Conservation (phyloP, 2,329 filamentous ascomycete species). For the Aspergillus felis region DNA sequence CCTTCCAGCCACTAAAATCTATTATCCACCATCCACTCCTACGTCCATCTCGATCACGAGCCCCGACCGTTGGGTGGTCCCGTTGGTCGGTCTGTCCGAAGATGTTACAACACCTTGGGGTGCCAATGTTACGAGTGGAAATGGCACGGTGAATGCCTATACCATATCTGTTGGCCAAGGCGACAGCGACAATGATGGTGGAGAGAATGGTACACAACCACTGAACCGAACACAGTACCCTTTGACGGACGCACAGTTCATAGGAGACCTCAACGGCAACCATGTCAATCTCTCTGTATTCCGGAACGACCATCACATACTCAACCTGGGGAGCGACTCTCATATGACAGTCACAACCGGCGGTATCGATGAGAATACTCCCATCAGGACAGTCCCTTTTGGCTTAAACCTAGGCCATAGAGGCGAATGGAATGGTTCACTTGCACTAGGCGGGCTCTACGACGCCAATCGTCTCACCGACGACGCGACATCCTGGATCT, state of each 20-base stretch:
- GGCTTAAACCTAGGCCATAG: constrained; percentile 3
- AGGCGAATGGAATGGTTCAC: constrained; percentile 1
- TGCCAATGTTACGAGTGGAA: not conserved
- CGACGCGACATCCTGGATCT: constrained; percentile 3
- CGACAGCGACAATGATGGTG: not conserved
- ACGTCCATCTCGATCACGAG: not conserved
- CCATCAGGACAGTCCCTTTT: not conserved
- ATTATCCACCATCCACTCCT: not conserved
- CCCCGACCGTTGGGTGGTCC: not conserved
- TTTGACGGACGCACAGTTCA: not conserved
- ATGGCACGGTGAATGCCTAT: not conserved
- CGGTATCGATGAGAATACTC: not conserved
- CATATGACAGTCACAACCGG: not conserved
- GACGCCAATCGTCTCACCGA: constrained; percentile 5
- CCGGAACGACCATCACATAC: not conserved
- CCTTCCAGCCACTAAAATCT: not conserved
- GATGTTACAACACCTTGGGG: not conserved
- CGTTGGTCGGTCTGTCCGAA: not conserved
- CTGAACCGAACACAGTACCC: not conserved
- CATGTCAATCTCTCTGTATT: not conserved
- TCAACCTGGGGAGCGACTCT: not conserved
- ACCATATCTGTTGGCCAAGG: not conserved
- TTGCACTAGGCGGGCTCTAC: constrained; percentile 2
- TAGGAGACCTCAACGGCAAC: not conserved
- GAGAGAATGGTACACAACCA: not conserved